Percentiles rank a stretch among this genome's conserved stretches.
These are phyloP conservation scores for Punica granatum DNA, from an alignment of 345 rosid genomes.

Conservation along the genomic window DNA sequence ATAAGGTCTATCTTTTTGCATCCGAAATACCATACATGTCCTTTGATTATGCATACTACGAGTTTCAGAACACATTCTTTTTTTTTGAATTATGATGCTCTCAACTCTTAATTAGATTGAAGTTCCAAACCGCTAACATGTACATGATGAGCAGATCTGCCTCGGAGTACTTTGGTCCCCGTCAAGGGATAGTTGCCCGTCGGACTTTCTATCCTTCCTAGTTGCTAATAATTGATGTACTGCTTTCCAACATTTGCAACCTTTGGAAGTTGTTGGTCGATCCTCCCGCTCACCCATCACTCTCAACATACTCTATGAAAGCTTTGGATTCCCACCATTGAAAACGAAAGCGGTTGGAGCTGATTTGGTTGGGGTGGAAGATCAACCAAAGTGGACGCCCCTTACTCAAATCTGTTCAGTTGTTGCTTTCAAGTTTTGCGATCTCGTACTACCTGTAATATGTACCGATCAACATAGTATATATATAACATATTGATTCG, in stretches of 20 bases:
- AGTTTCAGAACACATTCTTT: too few relatives aligned
- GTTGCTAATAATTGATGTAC: not conserved
- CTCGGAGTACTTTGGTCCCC: too few relatives aligned
- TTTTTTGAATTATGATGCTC: too few relatives aligned
- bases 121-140: too few relatives aligned
- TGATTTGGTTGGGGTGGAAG: not conserved
- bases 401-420: not conserved
- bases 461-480: not conserved
- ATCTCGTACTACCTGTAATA: not conserved
- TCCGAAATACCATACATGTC: too few relatives aligned
- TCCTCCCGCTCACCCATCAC: not conserved
- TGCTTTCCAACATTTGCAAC: not conserved
- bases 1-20: too few relatives aligned
- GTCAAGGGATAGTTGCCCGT: not conserved
- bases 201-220: not conserved
- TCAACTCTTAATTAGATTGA: too few relatives aligned
- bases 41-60: too few relatives aligned
- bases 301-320: not conserved
- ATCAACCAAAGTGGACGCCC: not conserved
- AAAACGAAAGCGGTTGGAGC: not conserved
- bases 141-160: too few relatives aligned
- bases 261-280: not conserved
- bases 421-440: not conserved
- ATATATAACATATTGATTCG: too few relatives aligned
- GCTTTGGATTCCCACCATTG: not conserved